Evolutionary conservation across 2,329 filamentous ascomycete species (phyloP).

Genomic region (Drechslerella dactyloides): DNA sequence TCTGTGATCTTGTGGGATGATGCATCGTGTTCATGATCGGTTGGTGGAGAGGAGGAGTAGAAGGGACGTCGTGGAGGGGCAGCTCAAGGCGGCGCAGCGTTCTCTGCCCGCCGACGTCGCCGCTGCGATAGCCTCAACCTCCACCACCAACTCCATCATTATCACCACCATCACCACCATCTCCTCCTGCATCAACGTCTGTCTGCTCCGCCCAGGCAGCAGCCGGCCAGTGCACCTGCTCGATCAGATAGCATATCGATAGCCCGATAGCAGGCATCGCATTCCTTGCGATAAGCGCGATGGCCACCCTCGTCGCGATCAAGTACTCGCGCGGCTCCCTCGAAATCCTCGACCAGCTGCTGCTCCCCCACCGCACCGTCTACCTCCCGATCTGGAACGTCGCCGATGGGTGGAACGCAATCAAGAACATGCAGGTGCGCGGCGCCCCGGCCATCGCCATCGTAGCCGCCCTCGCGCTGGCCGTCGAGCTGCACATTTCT

Average conservation of each 20-base stretch:
- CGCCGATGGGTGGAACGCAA: slow-evolving; percentile 80
- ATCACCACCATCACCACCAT: too few species aligned
- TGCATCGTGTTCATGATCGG: neutral
- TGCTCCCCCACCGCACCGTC: slow-evolving; percentile 77
- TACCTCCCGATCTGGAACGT: slow-evolving; percentile 75
- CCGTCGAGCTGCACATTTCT: slow-evolving; percentile 75
- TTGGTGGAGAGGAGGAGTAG: neutral
- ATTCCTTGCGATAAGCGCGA: too few species aligned
- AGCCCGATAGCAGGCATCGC: too few species aligned
- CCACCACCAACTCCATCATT: too few species aligned
- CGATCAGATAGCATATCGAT: too few species aligned
- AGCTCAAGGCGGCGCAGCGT: too few species aligned
- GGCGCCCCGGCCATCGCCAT: slow-evolving; percentile 96
- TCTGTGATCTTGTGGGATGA: too few species aligned
- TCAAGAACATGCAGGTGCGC: slow-evolving; percentile 78
- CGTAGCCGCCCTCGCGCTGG: slow-evolving; percentile 87
- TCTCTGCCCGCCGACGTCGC: too few species aligned
- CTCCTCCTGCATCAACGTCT: neutral
- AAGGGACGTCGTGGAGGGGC: neutral
- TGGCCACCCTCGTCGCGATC: slow-evolving; percentile 70
- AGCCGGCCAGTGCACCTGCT: too few species aligned
- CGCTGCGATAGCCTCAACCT: too few species aligned
- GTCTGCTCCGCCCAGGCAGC: neutral
- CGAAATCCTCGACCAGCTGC: slow-evolving; percentile 82
- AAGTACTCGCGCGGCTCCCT: slow-evolving; percentile 73